phyloP scores from a whole-genome alignment of 805 yeast species.

The Yamadazyma takamatsuzukensis region DNA sequence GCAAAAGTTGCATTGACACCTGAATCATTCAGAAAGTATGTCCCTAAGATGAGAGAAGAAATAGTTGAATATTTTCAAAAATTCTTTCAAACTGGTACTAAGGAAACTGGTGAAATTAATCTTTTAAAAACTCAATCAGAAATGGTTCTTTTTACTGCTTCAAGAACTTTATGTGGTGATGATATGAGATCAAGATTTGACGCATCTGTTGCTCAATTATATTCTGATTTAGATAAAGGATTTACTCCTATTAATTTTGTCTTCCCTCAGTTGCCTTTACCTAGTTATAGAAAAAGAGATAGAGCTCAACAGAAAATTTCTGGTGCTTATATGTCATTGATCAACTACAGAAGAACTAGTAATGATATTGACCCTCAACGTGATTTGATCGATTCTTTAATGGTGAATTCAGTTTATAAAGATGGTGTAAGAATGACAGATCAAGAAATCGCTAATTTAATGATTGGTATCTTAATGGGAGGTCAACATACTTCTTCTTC shows the following conservation, averaged over 20 bases:
- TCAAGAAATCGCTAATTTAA: conserved; percentile 86
- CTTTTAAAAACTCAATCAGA: conserved; percentile 89
- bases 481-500: conserved; percentile 98
- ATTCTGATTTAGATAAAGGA: conserved; percentile 92
- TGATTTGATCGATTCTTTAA: conserved; percentile 84
- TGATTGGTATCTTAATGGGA: conserved; percentile 95
- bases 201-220: conserved; percentile 77
- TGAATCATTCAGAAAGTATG: conserved; percentile 79
- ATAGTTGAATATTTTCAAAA: conserved; percentile 58
- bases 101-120: conserved; percentile 47
- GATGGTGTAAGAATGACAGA: conserved; percentile 95
- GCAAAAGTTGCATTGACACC: conserved; percentile 85
- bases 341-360: conserved; percentile 64
- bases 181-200: conserved; percentile 84
- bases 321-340: conserved; percentile 73
- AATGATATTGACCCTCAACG: conserved; percentile 75
- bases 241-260: conserved; percentile 95
- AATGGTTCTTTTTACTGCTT: conserved; percentile 93
- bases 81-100: conserved; percentile 46
- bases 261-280: conserved; percentile 89
- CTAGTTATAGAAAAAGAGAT: conserved; percentile 81
- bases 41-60: conserved; percentile 84
- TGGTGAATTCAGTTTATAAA: conserved; percentile 80
- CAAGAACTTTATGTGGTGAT: conserved; percentile 85
- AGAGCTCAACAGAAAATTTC: conserved; percentile 81